These are phyloP conservation scores for Ceratobasidium sp. DNA, from an alignment of 1,284 basidiomycete genomes.

Conservation along the genomic window DNA sequence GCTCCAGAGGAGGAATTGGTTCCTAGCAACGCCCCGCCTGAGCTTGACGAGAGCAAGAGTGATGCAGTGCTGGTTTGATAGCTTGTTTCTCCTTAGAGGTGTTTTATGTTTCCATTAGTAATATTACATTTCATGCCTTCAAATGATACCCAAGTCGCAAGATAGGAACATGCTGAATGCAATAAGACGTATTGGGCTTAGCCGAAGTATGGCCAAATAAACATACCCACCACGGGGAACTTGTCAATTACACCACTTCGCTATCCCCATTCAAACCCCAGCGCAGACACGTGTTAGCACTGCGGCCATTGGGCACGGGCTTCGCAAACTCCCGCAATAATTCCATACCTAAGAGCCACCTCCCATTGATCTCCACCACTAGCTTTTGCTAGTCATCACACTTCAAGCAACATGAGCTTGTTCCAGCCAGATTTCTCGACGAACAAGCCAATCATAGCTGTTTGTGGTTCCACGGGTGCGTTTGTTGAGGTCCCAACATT, in stretches of 20 bases:
- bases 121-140: not conserved
- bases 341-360: too few relatives aligned
- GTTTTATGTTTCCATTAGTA: not conserved
- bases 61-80: constrained; percentile 9
- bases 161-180: not conserved
- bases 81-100: not conserved
- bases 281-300: too few relatives aligned
- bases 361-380: too few relatives aligned
- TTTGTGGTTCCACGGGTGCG: constrained; percentile 22
- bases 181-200: too few relatives aligned
- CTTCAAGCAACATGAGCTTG: too few relatives aligned
- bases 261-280: too few relatives aligned
- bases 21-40: not conserved
- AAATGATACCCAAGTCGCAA: not conserved
- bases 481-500: not conserved
- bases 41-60: not conserved
- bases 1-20: not conserved
- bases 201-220: too few relatives aligned
- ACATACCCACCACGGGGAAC: too few relatives aligned
- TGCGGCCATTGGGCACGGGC: too few relatives aligned
- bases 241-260: too few relatives aligned
- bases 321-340: too few relatives aligned
- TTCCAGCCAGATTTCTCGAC: not conserved
- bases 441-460: constrained; percentile 19
- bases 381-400: too few relatives aligned